Percentiles rank a stretch among this genome's conserved stretches.
phyloP scores from a whole-genome alignment of 345 rosid genomes.

The Noccaea caerulescens region DNA sequence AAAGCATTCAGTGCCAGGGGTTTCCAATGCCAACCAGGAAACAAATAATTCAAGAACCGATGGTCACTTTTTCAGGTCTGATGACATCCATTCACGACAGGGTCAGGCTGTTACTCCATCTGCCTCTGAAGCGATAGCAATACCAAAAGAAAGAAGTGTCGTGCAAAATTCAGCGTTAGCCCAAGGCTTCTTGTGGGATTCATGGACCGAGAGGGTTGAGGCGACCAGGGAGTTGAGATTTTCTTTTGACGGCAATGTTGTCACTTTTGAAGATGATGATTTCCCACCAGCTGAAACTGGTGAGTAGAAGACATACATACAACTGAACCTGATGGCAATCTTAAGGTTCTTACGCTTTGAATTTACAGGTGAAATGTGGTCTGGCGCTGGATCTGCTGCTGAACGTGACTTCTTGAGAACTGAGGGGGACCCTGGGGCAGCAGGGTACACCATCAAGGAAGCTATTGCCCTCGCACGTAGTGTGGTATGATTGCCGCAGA shows the following conservation, averaged over 20 bases:
- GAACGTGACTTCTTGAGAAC: slow-evolving; percentile 83
- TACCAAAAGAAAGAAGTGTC: slow-evolving; percentile 34
- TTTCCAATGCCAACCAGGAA: slow-evolving; percentile 21
- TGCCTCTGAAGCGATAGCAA: slow-evolving; percentile 42
- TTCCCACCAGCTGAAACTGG: slow-evolving; percentile 47
- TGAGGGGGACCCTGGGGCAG: slow-evolving; percentile 93
- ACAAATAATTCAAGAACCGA: slow-evolving; percentile 26
- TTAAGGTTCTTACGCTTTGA: slow-evolving; percentile 31
- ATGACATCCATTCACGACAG: slow-evolving; percentile 39
- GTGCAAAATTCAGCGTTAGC: slow-evolving; percentile 43
- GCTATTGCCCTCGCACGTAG: slow-evolving; percentile 80
- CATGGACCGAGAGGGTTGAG: slow-evolving; percentile 90
- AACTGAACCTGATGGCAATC: background rate
- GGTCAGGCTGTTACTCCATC: slow-evolving; percentile 36
- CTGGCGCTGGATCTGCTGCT: slow-evolving; percentile 51
- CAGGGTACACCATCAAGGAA: slow-evolving; percentile 88
- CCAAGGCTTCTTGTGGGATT: slow-evolving; percentile 60
- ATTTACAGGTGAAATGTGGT: slow-evolving; percentile 52
- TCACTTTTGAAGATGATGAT: slow-evolving; percentile 45
- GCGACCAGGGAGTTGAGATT: slow-evolving; percentile 71
- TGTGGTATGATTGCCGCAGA: slow-evolving; percentile 57
- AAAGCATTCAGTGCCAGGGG: slow-evolving; percentile 44
- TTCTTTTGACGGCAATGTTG: slow-evolving; percentile 72
- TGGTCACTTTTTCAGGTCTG: slow-evolving; percentile 42
- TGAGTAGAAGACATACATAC: slow-evolving; percentile 37